phyloP scores from a whole-genome alignment of 495 filamentous ascomycete genomes.

The Umbilicaria muhlenbergii region DNA sequence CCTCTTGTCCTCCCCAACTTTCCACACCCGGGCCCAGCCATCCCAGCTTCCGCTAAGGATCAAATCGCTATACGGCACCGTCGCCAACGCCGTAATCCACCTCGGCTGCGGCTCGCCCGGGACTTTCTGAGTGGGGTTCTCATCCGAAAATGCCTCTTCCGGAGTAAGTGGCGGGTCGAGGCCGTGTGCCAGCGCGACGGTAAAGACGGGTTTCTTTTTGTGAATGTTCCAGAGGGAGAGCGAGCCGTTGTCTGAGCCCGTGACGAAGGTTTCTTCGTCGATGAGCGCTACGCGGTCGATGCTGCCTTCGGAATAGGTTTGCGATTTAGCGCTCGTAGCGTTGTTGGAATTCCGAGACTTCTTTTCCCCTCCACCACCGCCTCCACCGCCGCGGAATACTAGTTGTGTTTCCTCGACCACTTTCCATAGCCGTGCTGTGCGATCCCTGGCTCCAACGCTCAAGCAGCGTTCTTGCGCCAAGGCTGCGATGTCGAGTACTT shows the following conservation, averaged over 20 bases:
- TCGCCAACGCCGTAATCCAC: slow-evolving; percentile 79
- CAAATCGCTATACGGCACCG: slow-evolving; percentile 74
- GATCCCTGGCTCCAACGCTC: slow-evolving; percentile 76
- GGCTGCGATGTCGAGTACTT: slow-evolving; percentile 67
- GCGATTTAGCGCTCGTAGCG: slow-evolving; percentile 21
- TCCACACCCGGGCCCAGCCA: slow-evolving; percentile 74
- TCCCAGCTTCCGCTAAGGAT: slow-evolving; percentile 90
- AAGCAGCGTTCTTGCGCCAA: slow-evolving; percentile 77
- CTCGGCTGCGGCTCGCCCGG: slow-evolving; percentile 54
- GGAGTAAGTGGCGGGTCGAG: slow-evolving; percentile 48
- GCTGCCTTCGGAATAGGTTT: slow-evolving; percentile 56
- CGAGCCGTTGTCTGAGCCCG: slow-evolving; percentile 77
- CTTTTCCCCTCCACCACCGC: slow-evolving; percentile 38
- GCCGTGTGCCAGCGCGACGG: slow-evolving; percentile 67
- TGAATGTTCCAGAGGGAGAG: slow-evolving; percentile 78
- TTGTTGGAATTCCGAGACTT: slow-evolving; percentile 14
- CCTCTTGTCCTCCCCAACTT: slow-evolving; percentile 65
- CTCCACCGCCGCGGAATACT: slow-evolving; percentile 76
- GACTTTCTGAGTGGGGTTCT: slow-evolving; percentile 27
- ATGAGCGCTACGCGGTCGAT: slow-evolving; percentile 83
- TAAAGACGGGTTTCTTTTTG: slow-evolving; percentile 90
- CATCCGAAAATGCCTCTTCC: slow-evolving; percentile 51
- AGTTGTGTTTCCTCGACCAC: slow-evolving; percentile 89
- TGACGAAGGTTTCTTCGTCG: slow-evolving; percentile 81
- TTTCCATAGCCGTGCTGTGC: slow-evolving; percentile 93